These are phyloP conservation scores for Chalaropsis thielavioides DNA, from an alignment of 2,329 filamentous ascomycete species.

Conservation along the genomic window DNA sequence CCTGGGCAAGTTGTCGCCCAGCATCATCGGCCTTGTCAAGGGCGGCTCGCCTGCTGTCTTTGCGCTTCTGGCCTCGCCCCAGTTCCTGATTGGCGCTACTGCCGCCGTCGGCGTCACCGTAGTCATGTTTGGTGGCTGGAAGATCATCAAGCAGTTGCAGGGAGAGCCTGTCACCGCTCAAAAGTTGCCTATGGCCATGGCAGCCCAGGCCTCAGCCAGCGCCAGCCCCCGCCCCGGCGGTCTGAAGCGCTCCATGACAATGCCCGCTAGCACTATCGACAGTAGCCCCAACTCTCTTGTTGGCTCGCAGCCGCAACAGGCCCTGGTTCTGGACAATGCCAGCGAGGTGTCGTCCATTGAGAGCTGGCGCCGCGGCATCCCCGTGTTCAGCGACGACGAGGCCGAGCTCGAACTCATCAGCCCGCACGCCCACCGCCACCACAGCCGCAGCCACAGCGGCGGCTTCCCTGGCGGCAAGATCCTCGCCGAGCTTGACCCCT, in stretches of 20 bases:
- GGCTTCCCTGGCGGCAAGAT: conserved; percentile 25
- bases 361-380: conserved; percentile 38
- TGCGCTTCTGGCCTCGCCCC: conserved; percentile 70
- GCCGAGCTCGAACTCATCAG: conserved; percentile 45
- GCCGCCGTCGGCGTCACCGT: conserved; percentile 86
- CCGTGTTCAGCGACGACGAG: conserved; percentile 31
- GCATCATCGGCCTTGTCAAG: conserved; percentile 62
- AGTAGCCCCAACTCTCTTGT: conserved; percentile 24
- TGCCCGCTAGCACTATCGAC: conserved; percentile 17
- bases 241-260: conserved; percentile 10
- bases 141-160: conserved; percentile 79
- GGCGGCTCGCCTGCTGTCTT: conserved; percentile 73
- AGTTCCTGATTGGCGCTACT: conserved; percentile 86
- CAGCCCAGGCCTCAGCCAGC: conserved; percentile 6
- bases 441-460: conserved; percentile 20
- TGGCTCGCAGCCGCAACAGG: conserved; percentile 30
- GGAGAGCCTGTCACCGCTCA: conserved; percentile 24
- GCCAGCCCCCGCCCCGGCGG: not conserved
- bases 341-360: conserved; percentile 42
- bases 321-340: conserved; percentile 35
- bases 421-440: conserved; percentile 36
- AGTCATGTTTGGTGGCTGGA: conserved; percentile 90
- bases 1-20: conserved; percentile 69
- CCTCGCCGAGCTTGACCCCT: conserved; percentile 29
- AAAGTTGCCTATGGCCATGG: conserved; percentile 22